These are phyloP conservation scores for Aspergillus coremiiformis DNA, from an alignment of 495 filamentous ascomycete genomes.

Conservation along the genomic window DNA sequence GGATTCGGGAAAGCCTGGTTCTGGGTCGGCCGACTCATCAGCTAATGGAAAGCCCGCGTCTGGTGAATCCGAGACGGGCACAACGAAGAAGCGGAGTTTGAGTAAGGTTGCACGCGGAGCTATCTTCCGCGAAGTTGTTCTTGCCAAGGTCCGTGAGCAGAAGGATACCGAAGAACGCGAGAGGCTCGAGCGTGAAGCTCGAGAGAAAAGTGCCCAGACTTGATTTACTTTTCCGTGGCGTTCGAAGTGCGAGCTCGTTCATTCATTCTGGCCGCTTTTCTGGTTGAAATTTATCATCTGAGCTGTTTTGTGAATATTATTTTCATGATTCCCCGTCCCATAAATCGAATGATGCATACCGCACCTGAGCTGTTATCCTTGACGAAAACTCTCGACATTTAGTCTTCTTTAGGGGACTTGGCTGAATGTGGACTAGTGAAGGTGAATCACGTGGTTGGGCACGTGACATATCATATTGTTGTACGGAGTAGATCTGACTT, in stretches of 20 bases:
- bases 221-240: constrained; percentile 10
- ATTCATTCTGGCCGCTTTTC: constrained; percentile 3
- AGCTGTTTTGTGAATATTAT: constrained; percentile 16
- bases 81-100: constrained; percentile 57
- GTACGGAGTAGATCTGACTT: too few species aligned
- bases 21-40: background rate
- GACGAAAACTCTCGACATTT: background rate
- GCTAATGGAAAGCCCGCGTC: constrained; percentile 1
- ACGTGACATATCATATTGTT: too few species aligned
- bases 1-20: constrained; percentile 4
- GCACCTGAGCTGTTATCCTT: background rate
- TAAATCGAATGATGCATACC: constrained; percentile 8
- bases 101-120: constrained; percentile 75
- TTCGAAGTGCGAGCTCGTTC: constrained; percentile 2
- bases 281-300: constrained; percentile 8
- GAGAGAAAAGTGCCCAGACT: constrained; percentile 31
- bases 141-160: constrained; percentile 91
- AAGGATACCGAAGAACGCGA: constrained; percentile 76
- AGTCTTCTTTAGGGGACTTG: too few species aligned
- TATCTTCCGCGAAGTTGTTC: constrained; percentile 95
- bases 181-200: constrained; percentile 51
- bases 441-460: too few species aligned
- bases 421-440: too few species aligned
- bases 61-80: constrained; percentile 14
- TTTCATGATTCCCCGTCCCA: constrained; percentile 25